Conservation (phyloP, 2,329 filamentous ascomycete genomes). For the Helicocarpus griseus region DNA sequence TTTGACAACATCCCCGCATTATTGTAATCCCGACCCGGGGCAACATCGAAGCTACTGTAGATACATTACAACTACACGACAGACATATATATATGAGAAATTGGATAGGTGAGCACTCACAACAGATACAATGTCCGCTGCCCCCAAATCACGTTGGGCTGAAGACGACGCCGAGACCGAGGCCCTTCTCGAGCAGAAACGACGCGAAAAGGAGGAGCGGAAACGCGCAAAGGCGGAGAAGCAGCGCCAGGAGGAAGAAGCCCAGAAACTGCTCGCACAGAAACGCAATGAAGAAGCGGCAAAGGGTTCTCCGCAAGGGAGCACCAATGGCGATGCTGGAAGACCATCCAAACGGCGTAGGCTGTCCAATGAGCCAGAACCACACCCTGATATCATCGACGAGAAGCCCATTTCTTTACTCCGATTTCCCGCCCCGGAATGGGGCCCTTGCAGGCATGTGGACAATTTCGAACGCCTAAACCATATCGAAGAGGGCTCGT, state of each 20-base stretch:
- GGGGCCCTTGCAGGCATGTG: constrained; percentile 65
- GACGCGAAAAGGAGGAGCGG: constrained; percentile 81
- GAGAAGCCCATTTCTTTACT: constrained; percentile 49
- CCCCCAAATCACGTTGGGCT: constrained; percentile 73
- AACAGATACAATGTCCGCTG: constrained; percentile 45
- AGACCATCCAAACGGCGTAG: constrained; percentile 51
- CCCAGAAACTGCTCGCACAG: constrained; percentile 25
- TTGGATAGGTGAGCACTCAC: neutral
- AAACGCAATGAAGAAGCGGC: constrained; percentile 18
- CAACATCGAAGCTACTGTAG: neutral
- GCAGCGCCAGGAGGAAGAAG: constrained; percentile 54
- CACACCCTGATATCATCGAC: constrained; percentile 18
- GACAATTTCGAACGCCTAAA: constrained; percentile 89
- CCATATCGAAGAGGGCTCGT: constrained; percentile 94
- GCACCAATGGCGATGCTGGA: constrained; percentile 22
- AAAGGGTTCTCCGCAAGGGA: neutral
- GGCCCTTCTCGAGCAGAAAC: constrained; percentile 56
- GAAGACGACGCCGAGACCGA: constrained; percentile 72
- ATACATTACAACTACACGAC: too few relatives aligned
- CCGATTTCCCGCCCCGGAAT: constrained; percentile 59
- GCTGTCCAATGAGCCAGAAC: constrained; percentile 44
- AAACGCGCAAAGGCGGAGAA: constrained; percentile 75
- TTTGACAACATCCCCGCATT: neutral
- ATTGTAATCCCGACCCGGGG: neutral
- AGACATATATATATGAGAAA: neutral